Evolutionary conservation across 2,329 filamentous ascomycete species (phyloP).

Genomic region (Penicillium sp.): DNA sequence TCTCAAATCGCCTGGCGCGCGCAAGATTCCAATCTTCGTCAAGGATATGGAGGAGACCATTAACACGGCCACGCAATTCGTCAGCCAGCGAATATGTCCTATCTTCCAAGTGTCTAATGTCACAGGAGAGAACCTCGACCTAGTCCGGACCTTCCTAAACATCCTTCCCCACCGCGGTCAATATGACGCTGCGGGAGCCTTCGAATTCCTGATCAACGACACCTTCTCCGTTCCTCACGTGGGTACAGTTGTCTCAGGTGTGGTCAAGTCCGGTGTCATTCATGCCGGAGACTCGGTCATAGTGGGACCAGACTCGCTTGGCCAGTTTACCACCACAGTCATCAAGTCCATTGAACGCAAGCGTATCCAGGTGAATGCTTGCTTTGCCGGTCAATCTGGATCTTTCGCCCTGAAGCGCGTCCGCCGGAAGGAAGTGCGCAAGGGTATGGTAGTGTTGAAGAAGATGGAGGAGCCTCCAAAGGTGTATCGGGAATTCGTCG

Average conservation of each 20-base stretch:
- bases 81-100: constrained; percentile 91
- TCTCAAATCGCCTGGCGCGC: constrained; percentile 85
- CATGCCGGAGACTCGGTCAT: constrained; percentile 88
- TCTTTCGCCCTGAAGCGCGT: constrained; percentile 88
- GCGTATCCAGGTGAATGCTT: constrained; percentile 81
- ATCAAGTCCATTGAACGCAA: constrained; percentile 94
- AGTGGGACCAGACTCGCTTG: constrained; percentile 85
- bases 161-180: constrained; percentile 92
- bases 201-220: constrained; percentile 95
- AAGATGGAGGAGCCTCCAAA: constrained; percentile 75
- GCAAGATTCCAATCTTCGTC: constrained; percentile 95
- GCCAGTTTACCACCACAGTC: constrained; percentile 81
- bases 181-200: constrained; percentile 82
- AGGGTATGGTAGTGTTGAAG: constrained; percentile 95
- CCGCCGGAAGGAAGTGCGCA: constrained; percentile 86
- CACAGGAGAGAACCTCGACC: constrained; percentile 83
- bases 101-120: constrained; percentile 99
- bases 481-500: constrained; percentile 73
- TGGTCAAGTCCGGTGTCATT: constrained; percentile 82
- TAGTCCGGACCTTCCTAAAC: constrained; percentile 90
- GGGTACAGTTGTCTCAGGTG: constrained; percentile 91
- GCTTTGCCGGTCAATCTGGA: constrained; percentile 86
- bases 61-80: constrained; percentile 93
- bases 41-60: constrained; percentile 88
- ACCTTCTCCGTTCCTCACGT: constrained; percentile 98